Evolutionary conservation across 176 grass and related monocot species (phyloP).

Genomic region (Oryza australiensis): DNA sequence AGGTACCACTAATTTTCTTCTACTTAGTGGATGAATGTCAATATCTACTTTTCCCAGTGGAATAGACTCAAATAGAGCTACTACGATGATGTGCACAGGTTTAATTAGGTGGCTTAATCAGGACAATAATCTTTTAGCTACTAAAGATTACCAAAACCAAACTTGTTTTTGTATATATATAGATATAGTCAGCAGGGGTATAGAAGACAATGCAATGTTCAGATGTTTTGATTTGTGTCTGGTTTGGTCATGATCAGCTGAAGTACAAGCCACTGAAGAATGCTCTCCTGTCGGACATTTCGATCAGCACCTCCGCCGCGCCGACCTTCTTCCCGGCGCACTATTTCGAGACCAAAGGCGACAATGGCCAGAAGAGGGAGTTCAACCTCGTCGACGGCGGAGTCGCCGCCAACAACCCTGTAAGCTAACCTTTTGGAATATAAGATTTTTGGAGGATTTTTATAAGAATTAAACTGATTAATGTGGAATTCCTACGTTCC

Average conservation of each 20-base stretch:
- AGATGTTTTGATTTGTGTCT: neutral
- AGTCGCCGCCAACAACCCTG: constrained; percentile 76
- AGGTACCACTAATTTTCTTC: neutral
- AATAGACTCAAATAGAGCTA: neutral
- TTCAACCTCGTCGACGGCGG: constrained; percentile 79
- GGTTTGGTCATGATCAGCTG: constrained; percentile 35
- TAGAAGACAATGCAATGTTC: neutral
- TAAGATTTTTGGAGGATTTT: no score
- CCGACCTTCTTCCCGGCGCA: constrained; percentile 76
- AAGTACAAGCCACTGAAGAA: constrained; percentile 44
- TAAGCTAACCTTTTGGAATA: constrained; percentile 18
- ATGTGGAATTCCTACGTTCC: no score
- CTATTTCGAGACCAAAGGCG: constrained; percentile 52
- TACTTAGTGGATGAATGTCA: neutral
- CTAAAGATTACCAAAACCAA: no score
- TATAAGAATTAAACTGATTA: no score
- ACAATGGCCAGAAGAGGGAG: neutral
- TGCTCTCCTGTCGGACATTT: constrained; percentile 59
- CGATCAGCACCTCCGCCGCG: constrained; percentile 69
- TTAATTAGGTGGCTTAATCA: no score
- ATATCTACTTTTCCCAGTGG: neutral
- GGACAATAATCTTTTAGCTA: no score
- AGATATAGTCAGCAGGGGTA: no score
- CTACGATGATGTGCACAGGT: no score
- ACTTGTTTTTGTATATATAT: neutral